These are phyloP conservation scores for Protomyces inouyei DNA, from an alignment of 1,139 yeast species.

Conservation along the genomic window DNA sequence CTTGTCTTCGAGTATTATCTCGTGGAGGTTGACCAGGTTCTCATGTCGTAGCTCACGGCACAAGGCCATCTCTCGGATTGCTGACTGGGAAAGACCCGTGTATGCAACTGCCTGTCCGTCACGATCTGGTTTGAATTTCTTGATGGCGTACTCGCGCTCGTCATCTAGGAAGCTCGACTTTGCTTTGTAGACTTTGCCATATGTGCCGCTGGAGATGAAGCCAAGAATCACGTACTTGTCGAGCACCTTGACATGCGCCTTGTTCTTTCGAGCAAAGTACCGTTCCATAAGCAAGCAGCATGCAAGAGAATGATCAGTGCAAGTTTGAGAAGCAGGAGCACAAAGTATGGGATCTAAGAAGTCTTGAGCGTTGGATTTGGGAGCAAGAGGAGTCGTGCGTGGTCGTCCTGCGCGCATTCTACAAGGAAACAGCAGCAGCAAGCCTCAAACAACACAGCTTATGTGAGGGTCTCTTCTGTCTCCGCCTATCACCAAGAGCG, in stretches of 20 bases:
- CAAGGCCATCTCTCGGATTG: slow-evolving; percentile 80
- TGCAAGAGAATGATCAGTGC: too few relatives aligned
- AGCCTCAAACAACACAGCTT: too few relatives aligned
- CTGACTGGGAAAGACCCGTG: slow-evolving; percentile 94
- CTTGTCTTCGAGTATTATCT: slow-evolving; percentile 83
- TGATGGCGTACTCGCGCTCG: slow-evolving; percentile 56
- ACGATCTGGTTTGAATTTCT: slow-evolving; percentile 89
- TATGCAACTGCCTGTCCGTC: slow-evolving; percentile 86
- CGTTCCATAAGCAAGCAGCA: slow-evolving; percentile 8
- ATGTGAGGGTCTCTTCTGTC: too few relatives aligned
- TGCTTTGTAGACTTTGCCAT: slow-evolving; percentile 95
- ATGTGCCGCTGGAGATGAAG: slow-evolving; percentile 97
- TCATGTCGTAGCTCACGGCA: slow-evolving; percentile 81
- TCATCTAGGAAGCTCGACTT: slow-evolving; percentile 27
- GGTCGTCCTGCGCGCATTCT: too few relatives aligned
- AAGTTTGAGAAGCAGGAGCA: too few relatives aligned
- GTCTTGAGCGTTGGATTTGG: too few relatives aligned
- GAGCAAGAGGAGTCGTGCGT: too few relatives aligned
- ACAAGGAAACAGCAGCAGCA: too few relatives aligned
- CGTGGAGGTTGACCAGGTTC: slow-evolving; percentile 73
- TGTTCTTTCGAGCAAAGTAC: slow-evolving; percentile 53
- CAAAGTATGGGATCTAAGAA: too few relatives aligned
- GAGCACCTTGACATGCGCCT: slow-evolving; percentile 63
- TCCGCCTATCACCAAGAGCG: too few relatives aligned
- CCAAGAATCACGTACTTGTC: slow-evolving; percentile 84